A percentile compares a stretch with the other conserved stretches of the same genome.
Evolutionary conservation across 805 yeast species (phyloP).

Genomic region (Komagataella pseudopastoris): DNA sequence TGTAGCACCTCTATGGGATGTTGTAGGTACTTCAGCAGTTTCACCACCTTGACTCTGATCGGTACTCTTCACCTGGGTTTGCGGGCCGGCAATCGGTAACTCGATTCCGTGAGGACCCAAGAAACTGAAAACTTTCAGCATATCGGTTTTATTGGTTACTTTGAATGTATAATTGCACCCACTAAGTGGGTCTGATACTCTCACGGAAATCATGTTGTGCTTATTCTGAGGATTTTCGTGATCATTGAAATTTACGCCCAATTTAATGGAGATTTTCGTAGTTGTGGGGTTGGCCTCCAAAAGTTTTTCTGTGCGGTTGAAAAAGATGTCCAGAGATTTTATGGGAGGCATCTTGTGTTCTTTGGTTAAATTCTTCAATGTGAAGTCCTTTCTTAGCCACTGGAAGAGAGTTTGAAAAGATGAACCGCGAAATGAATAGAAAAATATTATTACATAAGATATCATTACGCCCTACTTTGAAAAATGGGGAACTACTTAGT

Average conservation of each 20-base stretch:
- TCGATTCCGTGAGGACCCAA: constrained; percentile 45
- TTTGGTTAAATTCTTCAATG: background rate
- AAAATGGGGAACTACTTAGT: background rate
- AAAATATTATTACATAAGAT: background rate
- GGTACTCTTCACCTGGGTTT: background rate
- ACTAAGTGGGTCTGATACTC: constrained; percentile 1
- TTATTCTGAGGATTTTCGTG: background rate
- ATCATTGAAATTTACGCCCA: background rate
- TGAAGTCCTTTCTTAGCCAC: background rate
- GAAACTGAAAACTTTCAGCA: constrained; percentile 58
- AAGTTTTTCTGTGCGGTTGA: constrained; percentile 3
- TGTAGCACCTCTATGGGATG: constrained; percentile 1
- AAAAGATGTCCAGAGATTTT: constrained; percentile 4
- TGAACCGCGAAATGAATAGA: background rate
- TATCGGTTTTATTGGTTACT: constrained; percentile 56
- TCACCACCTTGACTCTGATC: background rate
- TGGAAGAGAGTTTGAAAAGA: background rate
- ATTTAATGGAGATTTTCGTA: background rate
- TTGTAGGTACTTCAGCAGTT: background rate
- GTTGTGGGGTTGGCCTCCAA: constrained; percentile 5
- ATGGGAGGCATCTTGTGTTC: constrained; percentile 1
- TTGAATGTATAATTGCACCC: constrained; percentile 42
- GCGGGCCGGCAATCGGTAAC: background rate
- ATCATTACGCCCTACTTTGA: background rate
- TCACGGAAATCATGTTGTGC: background rate